Percentiles rank a stretch among this genome's conserved stretches.
Evolutionary conservation across 163 green algal genomes (phyloP).

Genomic region (Scenedesmus sp.): DNA sequence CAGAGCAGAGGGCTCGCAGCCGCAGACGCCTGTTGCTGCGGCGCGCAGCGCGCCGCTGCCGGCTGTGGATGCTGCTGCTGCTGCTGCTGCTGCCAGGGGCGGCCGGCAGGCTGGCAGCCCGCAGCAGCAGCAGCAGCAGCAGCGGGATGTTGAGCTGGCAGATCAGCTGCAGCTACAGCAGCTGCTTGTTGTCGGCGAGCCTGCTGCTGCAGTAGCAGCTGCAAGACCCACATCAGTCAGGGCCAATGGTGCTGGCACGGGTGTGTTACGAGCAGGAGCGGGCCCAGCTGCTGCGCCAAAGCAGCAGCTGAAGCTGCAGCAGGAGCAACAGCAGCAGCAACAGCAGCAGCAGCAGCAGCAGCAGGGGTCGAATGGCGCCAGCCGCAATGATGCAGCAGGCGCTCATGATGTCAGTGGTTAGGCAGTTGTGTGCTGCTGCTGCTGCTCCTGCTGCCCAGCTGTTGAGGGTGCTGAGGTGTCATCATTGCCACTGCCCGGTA

Average conservation of each 20-base stretch:
- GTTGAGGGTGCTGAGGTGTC: background rate
- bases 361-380: background rate
- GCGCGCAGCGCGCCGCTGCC: background rate
- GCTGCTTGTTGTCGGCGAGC: background rate
- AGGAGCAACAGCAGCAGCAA: background rate
- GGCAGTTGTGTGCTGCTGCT: background rate
- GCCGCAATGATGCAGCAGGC: constrained; percentile 5
- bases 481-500: background rate
- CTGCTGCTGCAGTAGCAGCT: background rate
- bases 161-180: background rate
- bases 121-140: background rate
- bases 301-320: background rate
- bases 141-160: background rate
- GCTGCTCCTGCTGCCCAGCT: background rate
- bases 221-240: background rate
- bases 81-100: background rate
- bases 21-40: background rate
- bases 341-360: constrained; percentile 17
- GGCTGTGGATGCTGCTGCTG: background rate
- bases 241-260: background rate
- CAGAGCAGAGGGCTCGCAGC: background rate
- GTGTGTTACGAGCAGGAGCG: too few species aligned
- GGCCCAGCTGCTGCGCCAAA: background rate
- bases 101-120: background rate
- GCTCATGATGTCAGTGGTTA: background rate